Evolutionary conservation across 176 grass and related monocot genomes (phyloP), one percentile per base, ranked within the genome.

Genomic region (Bothriochloa decipiens): DNA sequence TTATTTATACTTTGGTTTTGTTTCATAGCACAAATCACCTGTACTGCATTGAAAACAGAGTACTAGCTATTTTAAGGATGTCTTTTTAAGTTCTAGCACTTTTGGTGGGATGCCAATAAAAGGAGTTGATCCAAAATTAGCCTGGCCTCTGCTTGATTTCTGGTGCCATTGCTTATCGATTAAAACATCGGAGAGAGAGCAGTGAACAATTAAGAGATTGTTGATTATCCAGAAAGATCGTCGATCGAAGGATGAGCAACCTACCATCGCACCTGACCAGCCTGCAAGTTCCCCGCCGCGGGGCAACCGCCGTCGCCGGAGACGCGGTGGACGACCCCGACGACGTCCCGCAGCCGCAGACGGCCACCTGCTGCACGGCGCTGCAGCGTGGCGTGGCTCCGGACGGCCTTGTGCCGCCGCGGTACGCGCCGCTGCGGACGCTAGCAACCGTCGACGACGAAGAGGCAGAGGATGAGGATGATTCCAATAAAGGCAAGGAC

Each of bases 331-430:
- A 13, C 9, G 66, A 80, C 36, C 65, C 65, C 6, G 74, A 41
- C 86, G 43, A 66, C 63, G 71, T 14, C 13, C 78, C 81, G 13
- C 77, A 88, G 61, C 85, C 55, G 28, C 85, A 78, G 70, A 85
- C 86, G 73, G 78, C 88, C 27, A 78, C 88, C 70, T 85, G 86
- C 89, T 82, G 85, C 83, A 88, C 86, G n/a, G 67, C 75, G 79
- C 72, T 95, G 33, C 84, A 86, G 63, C 70, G 91, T 28, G 82
- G 86, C 25, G 78, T 83, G 33, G 67, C 82, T 1, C 57, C 29
- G 6, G 68, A 75, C 40, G 77, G 82, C 7, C 85, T 79, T 6
- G 16, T 35, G 25, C 86, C 79, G 35, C 64, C 65, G 64, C 75
- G 65, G 4, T 87, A 88, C 42, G 83, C 86, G 57, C 86, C 86